Evolutionary conservation across 2,329 filamentous ascomycete genomes (phyloP).

Genomic region (Sarocladiaceae sp.): DNA sequence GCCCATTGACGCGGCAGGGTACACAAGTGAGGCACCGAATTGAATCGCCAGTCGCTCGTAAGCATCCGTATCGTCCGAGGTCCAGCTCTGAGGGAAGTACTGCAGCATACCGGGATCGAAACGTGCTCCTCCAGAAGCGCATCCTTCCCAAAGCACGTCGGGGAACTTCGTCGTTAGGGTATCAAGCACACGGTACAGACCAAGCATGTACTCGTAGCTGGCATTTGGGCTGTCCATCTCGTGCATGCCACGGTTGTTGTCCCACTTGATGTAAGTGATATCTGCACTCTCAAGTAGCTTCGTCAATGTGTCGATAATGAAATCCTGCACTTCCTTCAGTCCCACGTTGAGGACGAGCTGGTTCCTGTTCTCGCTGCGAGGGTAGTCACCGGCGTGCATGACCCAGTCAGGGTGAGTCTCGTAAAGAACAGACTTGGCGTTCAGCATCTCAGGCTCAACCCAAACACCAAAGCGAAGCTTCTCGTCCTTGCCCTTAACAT

Average conservation of each 20-base stretch:
- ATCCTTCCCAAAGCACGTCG: constrained; percentile 61
- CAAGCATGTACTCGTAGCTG: constrained; percentile 57
- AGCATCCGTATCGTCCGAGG: constrained; percentile 61
- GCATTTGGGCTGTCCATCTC: constrained; percentile 50
- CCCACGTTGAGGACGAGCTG: constrained; percentile 60
- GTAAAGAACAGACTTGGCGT: constrained; percentile 57
- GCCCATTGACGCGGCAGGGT: constrained; percentile 59
- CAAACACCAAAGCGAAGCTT: constrained; percentile 60
- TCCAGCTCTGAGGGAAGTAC: constrained; percentile 64
- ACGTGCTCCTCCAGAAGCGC: constrained; percentile 59
- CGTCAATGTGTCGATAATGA: constrained; percentile 52
- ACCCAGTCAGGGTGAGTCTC: constrained; percentile 60
- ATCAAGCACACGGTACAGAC: constrained; percentile 58
- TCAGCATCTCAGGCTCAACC: constrained; percentile 67
- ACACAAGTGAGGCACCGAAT: constrained; percentile 58
- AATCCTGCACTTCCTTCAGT: constrained; percentile 57
- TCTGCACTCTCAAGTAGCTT: constrained; percentile 47
- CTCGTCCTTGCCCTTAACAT: constrained; percentile 35
- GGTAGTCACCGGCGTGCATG: constrained; percentile 51
- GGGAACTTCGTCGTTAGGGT: constrained; percentile 56
- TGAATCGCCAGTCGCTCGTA: constrained; percentile 59
- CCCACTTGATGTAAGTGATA: constrained; percentile 62
- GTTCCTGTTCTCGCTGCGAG: constrained; percentile 49
- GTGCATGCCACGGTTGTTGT: constrained; percentile 62
- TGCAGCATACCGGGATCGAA: constrained; percentile 60